Conservation (phyloP, 768 basidiomycete genomes). For the Lentinula edodes region DNA sequence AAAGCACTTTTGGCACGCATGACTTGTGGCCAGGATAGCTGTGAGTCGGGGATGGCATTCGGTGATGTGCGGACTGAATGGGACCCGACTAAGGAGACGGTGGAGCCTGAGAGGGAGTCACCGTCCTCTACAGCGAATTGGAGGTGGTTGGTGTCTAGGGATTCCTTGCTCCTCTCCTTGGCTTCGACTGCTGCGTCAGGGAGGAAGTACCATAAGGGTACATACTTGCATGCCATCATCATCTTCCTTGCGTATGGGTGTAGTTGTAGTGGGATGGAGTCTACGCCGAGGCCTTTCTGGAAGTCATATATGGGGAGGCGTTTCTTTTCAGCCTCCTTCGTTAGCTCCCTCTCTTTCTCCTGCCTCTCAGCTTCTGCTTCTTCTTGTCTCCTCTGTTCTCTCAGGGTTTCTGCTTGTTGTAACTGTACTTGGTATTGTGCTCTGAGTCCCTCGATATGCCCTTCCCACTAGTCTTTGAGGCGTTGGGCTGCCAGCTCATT, state of each 20-base stretch:
- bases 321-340: conserved; percentile 17
- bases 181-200: conserved; percentile 2
- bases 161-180: neutral
- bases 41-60: neutral
- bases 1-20: neutral
- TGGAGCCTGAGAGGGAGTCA: neutral
- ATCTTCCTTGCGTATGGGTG: neutral
- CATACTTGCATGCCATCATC: neutral
- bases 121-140: neutral
- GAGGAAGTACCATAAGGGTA: conserved; percentile 2
- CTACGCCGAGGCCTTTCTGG: neutral
- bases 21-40: conserved; percentile 5
- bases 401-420: neutral
- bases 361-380: conserved; percentile 8
- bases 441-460: neutral
- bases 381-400: neutral
- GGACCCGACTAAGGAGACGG: neutral
- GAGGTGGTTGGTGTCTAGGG: neutral
- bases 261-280: neutral
- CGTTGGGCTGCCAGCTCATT: conserved; percentile 10
- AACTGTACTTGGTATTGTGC: neutral
- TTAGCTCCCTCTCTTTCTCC: conserved; percentile 17
- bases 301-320: neutral
- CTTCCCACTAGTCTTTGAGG: neutral
- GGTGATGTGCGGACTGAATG: neutral